Base-by-base conservation (phyloP, 352 stramenopile genomes). In the Phytophthora multivora region DNA sequence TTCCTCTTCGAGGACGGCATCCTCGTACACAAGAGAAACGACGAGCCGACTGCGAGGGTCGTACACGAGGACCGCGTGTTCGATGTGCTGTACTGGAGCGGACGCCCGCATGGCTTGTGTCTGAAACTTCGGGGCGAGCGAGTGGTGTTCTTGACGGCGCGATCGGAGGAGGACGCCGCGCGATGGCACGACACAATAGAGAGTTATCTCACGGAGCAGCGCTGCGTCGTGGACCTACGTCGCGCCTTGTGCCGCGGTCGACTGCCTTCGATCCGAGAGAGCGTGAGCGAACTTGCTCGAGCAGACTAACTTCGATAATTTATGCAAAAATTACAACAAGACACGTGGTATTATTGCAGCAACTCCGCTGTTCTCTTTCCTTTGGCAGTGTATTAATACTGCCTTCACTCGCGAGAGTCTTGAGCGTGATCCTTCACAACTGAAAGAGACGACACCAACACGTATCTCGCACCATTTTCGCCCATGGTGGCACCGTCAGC, bases 1-100 rank as follows among this genome's bases (percentile, higher is more conserved):
- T 89, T 89, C 61, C 75, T 73, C 36, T 86, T 91, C 42, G 60
- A 77, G 28, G 75, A 87, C 55, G 80, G 82, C 28, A 71, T 82
- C 54, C 74, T 91, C 21, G 68, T 79, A 35, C 79, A 81, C 69
- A 82, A 81, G 64, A 89, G 90, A 59, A 75, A 71, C 42, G 71
- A 84, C 36, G 64, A 71, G 49, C 65, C 73, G 9, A 48, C 46
- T 45, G 63, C 73, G 46, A 82, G 72, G 50, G 55, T 88, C 21
- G 53, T 86, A 11, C 63, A 73, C 43, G 75, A 80, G 52, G 77
- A 86, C 43, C 69, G 79, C 38, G 59, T 89, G 46, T 80, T 69
- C 49, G 81, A 89, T 69, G 77, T 89, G 58, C 51, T 86, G 8
- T 89, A 86, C 57, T 89, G 75, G 75, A 66, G 62, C 41, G 80